Percentiles rank a stretch among this genome's conserved stretches.
These are phyloP conservation scores for Ceratobasidium sp. DNA, from an alignment of 1,284 basidiomycete genomes.

Conservation along the genomic window DNA sequence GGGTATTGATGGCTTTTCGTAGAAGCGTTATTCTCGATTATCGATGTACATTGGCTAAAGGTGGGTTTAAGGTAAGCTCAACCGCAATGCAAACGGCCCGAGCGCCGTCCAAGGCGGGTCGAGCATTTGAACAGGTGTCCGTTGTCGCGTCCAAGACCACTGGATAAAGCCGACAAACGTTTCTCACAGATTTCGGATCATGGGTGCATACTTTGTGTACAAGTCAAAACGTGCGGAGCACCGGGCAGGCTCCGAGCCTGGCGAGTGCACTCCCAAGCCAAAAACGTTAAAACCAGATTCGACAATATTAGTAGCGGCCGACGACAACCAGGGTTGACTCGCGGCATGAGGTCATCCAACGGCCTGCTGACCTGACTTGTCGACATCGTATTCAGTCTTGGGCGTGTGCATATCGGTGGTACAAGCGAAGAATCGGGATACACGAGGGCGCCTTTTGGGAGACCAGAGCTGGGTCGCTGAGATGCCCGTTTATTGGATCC, in stretches of 20 bases:
- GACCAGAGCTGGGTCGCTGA: background rate
- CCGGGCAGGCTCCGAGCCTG: constrained; percentile 11
- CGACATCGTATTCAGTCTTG: background rate
- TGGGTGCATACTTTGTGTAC: background rate
- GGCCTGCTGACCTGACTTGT: constrained; percentile 12
- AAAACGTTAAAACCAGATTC: background rate
- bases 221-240: background rate
- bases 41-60: constrained; percentile 1
- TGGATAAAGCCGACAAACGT: background rate
- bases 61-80: background rate
- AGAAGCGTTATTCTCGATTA: constrained; percentile 8
- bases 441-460: background rate
- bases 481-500: background rate
- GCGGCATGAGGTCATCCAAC: constrained; percentile 20
- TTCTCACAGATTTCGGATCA: background rate
- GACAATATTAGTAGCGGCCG: background rate
- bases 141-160: background rate
- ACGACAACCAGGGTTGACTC: background rate
- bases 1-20: background rate
- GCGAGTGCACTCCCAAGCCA: background rate
- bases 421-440: background rate
- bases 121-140: background rate
- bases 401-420: constrained; percentile 19
- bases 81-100: constrained; percentile 4
- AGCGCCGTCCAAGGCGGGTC: background rate